A percentile compares a stretch with the other conserved stretches of the same genome.
Conservation (phyloP, 2,329 filamentous ascomycete genomes). For the Fusarium temperatum region DNA sequence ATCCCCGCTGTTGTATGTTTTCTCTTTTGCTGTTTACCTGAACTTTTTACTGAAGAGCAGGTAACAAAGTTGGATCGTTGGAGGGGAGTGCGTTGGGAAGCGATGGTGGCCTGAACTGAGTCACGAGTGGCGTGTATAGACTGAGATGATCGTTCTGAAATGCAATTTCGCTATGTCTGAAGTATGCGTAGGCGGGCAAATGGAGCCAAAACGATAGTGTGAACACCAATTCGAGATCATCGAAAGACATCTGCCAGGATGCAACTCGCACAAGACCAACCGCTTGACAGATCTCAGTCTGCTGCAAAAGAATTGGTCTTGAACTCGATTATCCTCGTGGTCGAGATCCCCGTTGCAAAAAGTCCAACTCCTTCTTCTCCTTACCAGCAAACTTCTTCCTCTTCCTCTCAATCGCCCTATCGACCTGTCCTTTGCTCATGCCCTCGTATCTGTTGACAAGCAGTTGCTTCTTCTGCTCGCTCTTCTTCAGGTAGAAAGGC, state of each 20-base stretch:
- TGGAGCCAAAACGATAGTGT: neutral
- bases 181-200: neutral
- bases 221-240: neutral
- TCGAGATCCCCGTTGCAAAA: conserved; percentile 45
- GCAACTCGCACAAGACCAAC: neutral
- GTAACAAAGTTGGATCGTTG: neutral
- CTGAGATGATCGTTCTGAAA: neutral
- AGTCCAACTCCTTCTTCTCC: conserved; percentile 79
- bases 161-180: neutral
- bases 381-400: conserved; percentile 88
- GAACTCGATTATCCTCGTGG: conserved; percentile 4
- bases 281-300: neutral
- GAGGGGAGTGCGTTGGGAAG: neutral
- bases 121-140: neutral
- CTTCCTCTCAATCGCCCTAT: conserved; percentile 84
- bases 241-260: neutral
- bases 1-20: conserved; percentile 16
- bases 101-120: neutral
- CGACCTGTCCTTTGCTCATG: conserved; percentile 86
- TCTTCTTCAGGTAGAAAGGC: conserved; percentile 92
- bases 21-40: neutral
- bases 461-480: conserved; percentile 88
- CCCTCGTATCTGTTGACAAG: conserved; percentile 80
- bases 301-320: neutral
- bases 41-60: neutral